phyloP scores from a whole-genome alignment of 257 asterid genomes.

The Echites panduratus region DNA sequence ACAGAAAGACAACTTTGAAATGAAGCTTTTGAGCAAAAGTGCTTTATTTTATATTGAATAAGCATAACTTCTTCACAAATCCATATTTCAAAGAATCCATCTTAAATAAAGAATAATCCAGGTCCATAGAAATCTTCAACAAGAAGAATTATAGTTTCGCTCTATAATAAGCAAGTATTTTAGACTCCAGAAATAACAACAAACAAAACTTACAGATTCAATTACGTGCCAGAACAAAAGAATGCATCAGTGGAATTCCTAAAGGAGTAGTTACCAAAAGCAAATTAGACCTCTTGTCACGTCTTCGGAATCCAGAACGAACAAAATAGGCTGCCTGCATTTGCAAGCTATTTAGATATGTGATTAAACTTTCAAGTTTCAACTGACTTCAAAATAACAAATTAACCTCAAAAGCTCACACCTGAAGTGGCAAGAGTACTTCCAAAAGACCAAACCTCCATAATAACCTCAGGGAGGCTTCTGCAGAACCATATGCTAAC shows the following conservation, averaged over 20 bases:
- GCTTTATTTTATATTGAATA: not conserved
- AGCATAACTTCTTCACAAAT: not conserved
- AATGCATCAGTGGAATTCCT: not conserved
- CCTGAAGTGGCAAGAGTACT: constrained; percentile 77
- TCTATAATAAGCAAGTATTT: not conserved
- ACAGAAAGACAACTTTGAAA: not conserved
- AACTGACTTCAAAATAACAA: not conserved
- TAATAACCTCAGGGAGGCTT: constrained; percentile 70
- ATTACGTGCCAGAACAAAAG: not conserved
- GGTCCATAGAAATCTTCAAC: not conserved
- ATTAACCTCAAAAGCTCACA: constrained; percentile 11
- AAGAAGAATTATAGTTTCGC: not conserved
- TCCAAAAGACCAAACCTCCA: constrained; percentile 86
- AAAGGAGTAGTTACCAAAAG: constrained; percentile 58
- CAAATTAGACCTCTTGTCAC: constrained; percentile 75
- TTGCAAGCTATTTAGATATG: constrained; percentile 13
- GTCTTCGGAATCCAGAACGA: constrained; percentile 52
- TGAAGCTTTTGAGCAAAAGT: not conserved
- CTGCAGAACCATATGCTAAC: constrained; percentile 90
- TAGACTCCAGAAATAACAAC: not conserved
- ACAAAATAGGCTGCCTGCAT: constrained; percentile 87
- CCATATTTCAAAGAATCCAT: not conserved
- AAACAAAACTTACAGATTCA: not conserved
- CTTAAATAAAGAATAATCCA: not conserved
- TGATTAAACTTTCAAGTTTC: not conserved